Evolutionary conservation across 176 grass and related monocot species (phyloP), one percentile per base, ranked within the genome.

Genomic region (Elymus sibiricus): DNA sequence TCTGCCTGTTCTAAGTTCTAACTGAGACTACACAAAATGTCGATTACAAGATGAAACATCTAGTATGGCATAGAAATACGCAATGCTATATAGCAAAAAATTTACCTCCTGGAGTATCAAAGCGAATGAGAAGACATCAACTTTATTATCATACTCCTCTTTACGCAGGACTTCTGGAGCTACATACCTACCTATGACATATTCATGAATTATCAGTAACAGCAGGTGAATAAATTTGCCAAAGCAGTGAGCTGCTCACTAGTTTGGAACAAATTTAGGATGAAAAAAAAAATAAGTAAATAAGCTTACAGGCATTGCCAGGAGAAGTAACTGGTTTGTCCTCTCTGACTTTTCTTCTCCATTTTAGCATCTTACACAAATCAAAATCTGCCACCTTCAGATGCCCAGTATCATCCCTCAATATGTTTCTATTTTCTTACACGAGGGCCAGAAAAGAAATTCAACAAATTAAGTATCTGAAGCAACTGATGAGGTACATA

Each of bases 371-470:
- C 87, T 96, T 96, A 86, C 94, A 94, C 39, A 99, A 78, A 78
- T 90, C 97, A 82, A 98, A 98, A 84, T 98, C 94, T 82, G 97
- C 97, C 64, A 98, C 94, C 88, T 99, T 99, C 62, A 99, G 81
- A 92, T 96, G 94, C 49, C 90, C 94, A 68, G 94, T 94, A 88
- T 99, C 94, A 85, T 99, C 97, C 86, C 90, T 90, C 84, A 99
- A 79, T 79, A 99, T 93, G 83, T 99, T 99, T 64, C 97, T 96
- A 90, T 92, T 86, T 74, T 91, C 79, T 94, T 89, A 91, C 79
- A 88, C 63, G 26, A 77, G 70, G 22, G 58, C 51, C 68, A 92
- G 47, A 90, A 7, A 80, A 78, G 2, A 84, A 17, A 72, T 81
- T 91, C 83, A 88, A 86, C 2, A 80, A 84, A 84, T 44, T 47